Base-by-base conservation (phyloP, 2,329 filamentous ascomycete genomes). In the Phoma herbarum region DNA sequence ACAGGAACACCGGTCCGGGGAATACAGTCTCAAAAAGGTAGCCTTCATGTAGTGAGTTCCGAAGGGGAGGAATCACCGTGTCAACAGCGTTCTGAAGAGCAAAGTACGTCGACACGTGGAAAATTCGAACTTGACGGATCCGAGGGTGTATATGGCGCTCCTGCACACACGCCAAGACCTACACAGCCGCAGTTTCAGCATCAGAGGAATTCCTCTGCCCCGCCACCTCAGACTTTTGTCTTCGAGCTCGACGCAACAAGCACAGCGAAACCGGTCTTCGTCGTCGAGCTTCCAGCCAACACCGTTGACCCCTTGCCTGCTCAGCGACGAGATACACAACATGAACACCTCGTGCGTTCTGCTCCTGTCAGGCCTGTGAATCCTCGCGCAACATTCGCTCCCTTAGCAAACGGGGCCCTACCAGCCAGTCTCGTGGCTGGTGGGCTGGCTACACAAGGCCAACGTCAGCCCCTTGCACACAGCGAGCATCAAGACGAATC, bases 371-470 rank as follows among this genome's bases (percentile, higher is more conserved):
- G 47, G 28, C 47, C 60, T 16, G 45, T 48, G 2, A 51, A 61
- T 9, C 23, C 48, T 22, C 61, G 55, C 23, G 52, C 52, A 29
- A 41, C 50, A 26, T 59, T 60, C 14, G 39, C 57, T 20, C 57
- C 59, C 1, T 18, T 55, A 3, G 43, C 41, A 1, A 1, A 9
- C 2, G 33, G 11, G 20, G 22, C 42, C 2, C 56, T 73, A 5
- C 69, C 71, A 18, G 31, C 65, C 42, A 73, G 66, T 48, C 56
- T 74, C 9, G 61, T 62, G 44, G 59, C 61, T 1, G 69, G 71
- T 11, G 62, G 67, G 5, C 28, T 50, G 9, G 43, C 52, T 11
- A 35, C 42, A 18, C 52, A 62, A 6, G 42, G 14, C 4, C 54
- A 58, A 11, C 28, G 48, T 35, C 39, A 52, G 12, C 39, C 47